Evolutionary conservation across 345 rosid genomes (phyloP).

Genomic region (Viola odorata): DNA sequence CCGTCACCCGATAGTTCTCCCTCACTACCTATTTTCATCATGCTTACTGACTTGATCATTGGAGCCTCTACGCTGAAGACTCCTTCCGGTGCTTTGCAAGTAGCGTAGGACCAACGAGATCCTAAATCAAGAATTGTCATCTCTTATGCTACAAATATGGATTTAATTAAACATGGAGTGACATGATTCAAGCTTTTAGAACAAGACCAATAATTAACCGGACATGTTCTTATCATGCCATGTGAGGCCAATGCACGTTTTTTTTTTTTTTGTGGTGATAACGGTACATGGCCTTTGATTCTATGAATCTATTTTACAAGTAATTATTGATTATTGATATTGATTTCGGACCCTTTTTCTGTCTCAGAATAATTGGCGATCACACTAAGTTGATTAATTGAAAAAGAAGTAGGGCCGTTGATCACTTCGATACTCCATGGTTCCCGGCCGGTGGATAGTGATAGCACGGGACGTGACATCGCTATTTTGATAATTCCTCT

Average conservation of each 20-base stretch:
- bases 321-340: too few species aligned
- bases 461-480: too few species aligned
- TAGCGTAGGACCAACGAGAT: too few species aligned
- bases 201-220: constrained; percentile 13
- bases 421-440: too few species aligned
- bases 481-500: background rate
- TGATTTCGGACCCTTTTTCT: background rate
- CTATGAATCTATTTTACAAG: too few species aligned
- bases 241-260: constrained; percentile 18
- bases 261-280: too few species aligned
- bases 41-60: background rate
- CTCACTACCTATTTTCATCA: constrained; percentile 11
- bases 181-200: background rate
- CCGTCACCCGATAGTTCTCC: constrained; percentile 4
- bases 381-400: background rate
- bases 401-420: too few species aligned
- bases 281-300: too few species aligned
- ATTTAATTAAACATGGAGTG: background rate
- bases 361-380: background rate
- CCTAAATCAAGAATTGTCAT: too few species aligned
- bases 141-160: background rate
- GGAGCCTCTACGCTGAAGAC: background rate
- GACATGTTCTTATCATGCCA: constrained; percentile 11
- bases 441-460: too few species aligned
- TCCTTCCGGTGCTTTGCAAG: constrained; percentile 15